phyloP scores from a whole-genome alignment of 208 protist species.

The Trypanosoma rangeli region DNA sequence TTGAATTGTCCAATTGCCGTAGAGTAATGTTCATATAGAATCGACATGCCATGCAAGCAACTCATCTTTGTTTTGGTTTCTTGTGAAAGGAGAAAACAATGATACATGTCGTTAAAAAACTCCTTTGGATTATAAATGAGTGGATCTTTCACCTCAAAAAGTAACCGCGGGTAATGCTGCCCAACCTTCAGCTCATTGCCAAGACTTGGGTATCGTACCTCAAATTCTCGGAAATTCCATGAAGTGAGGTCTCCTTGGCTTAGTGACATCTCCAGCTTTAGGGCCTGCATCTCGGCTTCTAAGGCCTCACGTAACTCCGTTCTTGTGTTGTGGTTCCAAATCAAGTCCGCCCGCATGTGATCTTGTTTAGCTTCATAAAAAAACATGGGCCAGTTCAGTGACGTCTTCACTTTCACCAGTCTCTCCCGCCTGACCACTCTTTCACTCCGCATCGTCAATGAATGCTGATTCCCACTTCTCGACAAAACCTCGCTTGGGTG shows the following conservation, averaged over 20 bases:
- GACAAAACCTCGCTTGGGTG: constrained; percentile 43
- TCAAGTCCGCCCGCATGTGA: constrained; percentile 88
- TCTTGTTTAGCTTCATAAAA: constrained; percentile 87
- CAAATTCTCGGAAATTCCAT: constrained; percentile 95
- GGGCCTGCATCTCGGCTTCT: constrained; percentile 80
- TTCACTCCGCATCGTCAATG: constrained; percentile 15
- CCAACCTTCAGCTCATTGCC: constrained; percentile 88
- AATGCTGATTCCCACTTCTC: not conserved
- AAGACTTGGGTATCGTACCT: constrained; percentile 89
- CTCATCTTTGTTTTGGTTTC: constrained; percentile 54
- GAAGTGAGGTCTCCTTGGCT: constrained; percentile 41
- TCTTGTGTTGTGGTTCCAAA: constrained; percentile 93
- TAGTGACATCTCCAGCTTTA: constrained; percentile 51
- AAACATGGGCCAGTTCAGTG: constrained; percentile 92
- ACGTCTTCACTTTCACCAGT: constrained; percentile 52
- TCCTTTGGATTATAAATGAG: constrained; percentile 76
- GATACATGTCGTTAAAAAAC: constrained; percentile 94
- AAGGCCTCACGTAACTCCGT: constrained; percentile 84
- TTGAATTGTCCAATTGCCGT: constrained; percentile 81
- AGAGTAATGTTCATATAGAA: constrained; percentile 89
- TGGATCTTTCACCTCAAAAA: constrained; percentile 80
- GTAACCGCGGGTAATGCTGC: constrained; percentile 84
- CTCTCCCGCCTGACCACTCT: constrained; percentile 19
- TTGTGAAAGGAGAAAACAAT: constrained; percentile 89
- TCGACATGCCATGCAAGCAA: constrained; percentile 89